Evolutionary conservation across 2,329 filamentous ascomycete genomes (phyloP), one percentile per base, ranked within the genome.

Genomic region (Phialemonium atrogriseum): DNA sequence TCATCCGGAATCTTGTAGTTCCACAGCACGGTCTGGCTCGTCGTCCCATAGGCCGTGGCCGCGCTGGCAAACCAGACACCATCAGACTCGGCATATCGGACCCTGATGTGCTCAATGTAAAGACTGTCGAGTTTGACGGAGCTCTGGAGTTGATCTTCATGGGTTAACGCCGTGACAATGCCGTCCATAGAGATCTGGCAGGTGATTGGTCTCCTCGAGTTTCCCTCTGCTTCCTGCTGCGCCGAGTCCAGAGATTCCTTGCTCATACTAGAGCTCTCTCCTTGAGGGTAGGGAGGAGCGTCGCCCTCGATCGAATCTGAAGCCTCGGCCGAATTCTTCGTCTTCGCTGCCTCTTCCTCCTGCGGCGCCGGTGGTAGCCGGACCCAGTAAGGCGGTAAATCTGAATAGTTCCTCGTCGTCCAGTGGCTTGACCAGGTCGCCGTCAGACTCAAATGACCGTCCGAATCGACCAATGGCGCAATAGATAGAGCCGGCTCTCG

Each of bases 331-430:
- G 3, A 12, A 4, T 30, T 32, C 16, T 34, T 33, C 11, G 17
- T 34, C 17, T 19, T 27, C 20, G 16, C 27, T 7, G 31, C 8
- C 10, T 12, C 12, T 7, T 23, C 24, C 13, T 33, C 28, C 35
- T 46, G 41, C 4, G 34, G 29, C 1, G 34, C 30, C 0, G 62
- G 56, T n/a, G 61, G 61, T 12, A 74, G 48, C 7, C 58, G 51
- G 15, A 73, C 62, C 74, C 73, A 79, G 41, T 77, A 77, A 0
- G 73, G 74, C 3, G 75, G 73, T 5, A 78, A 46, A 20, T 70
- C 66, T 1, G 55, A 56, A 13, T 60, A 60, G 38, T 68, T 63
- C 27, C 73, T 60, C 7, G 59, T 63, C 2, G 65, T 72, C 70
- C 72, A 75, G 8, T 59, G 52, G 11, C 59, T 58, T 7, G 65